Evolutionary conservation across 176 grass and related monocot species (phyloP).

Genomic region (Avena atlantica): DNA sequence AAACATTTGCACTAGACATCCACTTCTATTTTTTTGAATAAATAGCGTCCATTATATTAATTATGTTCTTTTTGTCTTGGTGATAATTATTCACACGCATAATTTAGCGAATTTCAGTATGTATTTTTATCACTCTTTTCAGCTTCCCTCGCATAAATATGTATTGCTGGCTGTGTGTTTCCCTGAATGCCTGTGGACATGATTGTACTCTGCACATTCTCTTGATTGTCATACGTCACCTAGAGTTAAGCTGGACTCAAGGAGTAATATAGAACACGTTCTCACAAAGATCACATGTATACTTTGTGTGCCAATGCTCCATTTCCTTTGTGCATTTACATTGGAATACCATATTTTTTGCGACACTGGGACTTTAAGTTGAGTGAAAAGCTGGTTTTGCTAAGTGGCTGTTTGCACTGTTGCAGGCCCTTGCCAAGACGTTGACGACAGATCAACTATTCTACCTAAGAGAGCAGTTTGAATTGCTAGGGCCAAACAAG

Average conservation of each 20-base stretch:
- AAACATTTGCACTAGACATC: neutral
- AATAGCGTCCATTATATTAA: too few species aligned
- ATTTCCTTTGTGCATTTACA: constrained; percentile 23
- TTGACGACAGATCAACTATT: constrained; percentile 62
- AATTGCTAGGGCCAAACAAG: constrained; percentile 62
- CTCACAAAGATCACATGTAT: constrained; percentile 14
- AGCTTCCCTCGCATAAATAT: constrained; percentile 12
- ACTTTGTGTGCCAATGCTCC: neutral
- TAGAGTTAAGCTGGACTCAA: constrained; percentile 6
- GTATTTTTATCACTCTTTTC: constrained; percentile 5
- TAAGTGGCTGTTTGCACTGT: constrained; percentile 32
- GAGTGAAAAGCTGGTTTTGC: neutral
- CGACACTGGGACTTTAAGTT: neutral
- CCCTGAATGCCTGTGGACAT: neutral
- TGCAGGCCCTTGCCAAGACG: constrained; percentile 80
- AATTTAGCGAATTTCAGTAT: neutral
- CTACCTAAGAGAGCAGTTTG: constrained; percentile 72
- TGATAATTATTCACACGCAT: constrained; percentile 2
- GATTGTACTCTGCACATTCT: neutral
- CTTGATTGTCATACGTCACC: neutral
- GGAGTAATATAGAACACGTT: constrained; percentile 5
- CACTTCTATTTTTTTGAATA: too few species aligned
- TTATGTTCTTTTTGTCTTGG: too few species aligned
- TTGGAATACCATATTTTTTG: neutral
- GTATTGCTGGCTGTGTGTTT: neutral